Percentiles rank a stretch among this genome's conserved stretches.
phyloP scores from a whole-genome alignment of 2,329 filamentous ascomycete species.

The Bipolaris victoriae region DNA sequence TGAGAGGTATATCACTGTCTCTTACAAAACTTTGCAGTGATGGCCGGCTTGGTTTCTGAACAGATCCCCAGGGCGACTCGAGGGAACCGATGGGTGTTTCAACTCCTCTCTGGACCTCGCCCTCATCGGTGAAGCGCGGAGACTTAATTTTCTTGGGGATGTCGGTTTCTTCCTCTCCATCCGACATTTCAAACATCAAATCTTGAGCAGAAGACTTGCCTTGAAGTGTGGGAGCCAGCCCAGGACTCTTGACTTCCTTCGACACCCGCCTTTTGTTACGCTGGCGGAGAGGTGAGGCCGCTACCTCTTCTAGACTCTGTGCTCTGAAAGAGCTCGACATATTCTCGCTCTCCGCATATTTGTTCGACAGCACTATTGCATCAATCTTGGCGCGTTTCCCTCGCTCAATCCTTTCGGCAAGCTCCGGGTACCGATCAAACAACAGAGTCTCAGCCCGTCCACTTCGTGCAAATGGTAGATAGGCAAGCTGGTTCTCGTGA shows the following conservation, averaged over 20 bases:
- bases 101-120: constrained; percentile 9
- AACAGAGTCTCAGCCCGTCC: constrained; percentile 71
- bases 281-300: constrained; percentile 54
- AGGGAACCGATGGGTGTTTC: constrained; percentile 30
- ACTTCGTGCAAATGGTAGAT: constrained; percentile 77
- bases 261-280: constrained; percentile 52
- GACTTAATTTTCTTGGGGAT: constrained; percentile 27
- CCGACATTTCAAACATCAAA: constrained; percentile 94
- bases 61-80: constrained; percentile 34
- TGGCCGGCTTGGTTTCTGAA: constrained; percentile 20
- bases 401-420: constrained; percentile 70
- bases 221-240: constrained; percentile 70
- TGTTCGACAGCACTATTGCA: constrained; percentile 72
- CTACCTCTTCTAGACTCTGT: constrained; percentile 69
- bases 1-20: constrained; percentile 20
- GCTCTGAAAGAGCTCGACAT: constrained; percentile 67
- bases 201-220: constrained; percentile 73
- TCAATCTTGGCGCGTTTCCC: constrained; percentile 73
- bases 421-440: constrained; percentile 67
- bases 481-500: constrained; percentile 79
- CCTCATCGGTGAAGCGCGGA: constrained; percentile 26
- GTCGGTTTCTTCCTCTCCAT: constrained; percentile 61
- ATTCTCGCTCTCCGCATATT: constrained; percentile 70
- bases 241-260: constrained; percentile 62
- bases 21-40: constrained; percentile 22